Percentiles rank a stretch among this genome's conserved stretches.
These are phyloP conservation scores for Gymnopilus junonius DNA, from an alignment of 768 basidiomycete species.

Conservation along the genomic window DNA sequence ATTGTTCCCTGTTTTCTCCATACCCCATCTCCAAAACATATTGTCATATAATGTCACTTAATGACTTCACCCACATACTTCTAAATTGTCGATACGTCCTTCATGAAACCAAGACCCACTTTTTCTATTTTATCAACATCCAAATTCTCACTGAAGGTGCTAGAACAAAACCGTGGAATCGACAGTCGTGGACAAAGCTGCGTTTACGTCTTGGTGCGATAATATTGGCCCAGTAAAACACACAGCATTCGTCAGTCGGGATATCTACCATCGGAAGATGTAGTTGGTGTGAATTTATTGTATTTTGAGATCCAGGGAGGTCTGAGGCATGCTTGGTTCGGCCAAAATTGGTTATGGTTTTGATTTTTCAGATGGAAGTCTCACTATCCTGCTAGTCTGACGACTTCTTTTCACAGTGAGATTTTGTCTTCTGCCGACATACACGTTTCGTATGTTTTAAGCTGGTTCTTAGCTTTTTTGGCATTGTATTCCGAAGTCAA, in stretches of 20 bases:
- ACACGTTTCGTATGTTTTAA: not conserved
- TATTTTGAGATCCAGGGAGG: not conserved
- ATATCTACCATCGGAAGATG: not conserved
- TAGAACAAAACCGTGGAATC: not conserved
- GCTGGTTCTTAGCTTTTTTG: not conserved
- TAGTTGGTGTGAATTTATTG: conserved; percentile 1
- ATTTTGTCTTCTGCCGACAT: not conserved
- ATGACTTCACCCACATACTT: not conserved
- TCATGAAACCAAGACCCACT: not conserved
- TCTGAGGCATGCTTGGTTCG: not conserved
- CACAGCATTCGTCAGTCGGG: not conserved
- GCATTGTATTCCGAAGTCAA: not conserved
- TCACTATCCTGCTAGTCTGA: not conserved
- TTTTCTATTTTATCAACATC: not conserved
- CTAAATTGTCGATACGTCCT: not conserved
- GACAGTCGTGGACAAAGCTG: not conserved
- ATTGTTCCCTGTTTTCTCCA: conserved; percentile 2
- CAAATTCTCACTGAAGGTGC: not conserved
- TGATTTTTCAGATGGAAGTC: not conserved
- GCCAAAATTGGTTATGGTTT: not conserved
- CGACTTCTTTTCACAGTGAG: not conserved
- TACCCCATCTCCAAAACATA: conserved; percentile 18
- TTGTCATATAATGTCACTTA: conserved; percentile 19
- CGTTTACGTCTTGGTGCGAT: not conserved
- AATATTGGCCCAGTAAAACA: not conserved